Evolutionary conservation across 768 basidiomycete species (phyloP), one percentile per base, ranked within the genome.

Genomic region (Crucibulum laeve): DNA sequence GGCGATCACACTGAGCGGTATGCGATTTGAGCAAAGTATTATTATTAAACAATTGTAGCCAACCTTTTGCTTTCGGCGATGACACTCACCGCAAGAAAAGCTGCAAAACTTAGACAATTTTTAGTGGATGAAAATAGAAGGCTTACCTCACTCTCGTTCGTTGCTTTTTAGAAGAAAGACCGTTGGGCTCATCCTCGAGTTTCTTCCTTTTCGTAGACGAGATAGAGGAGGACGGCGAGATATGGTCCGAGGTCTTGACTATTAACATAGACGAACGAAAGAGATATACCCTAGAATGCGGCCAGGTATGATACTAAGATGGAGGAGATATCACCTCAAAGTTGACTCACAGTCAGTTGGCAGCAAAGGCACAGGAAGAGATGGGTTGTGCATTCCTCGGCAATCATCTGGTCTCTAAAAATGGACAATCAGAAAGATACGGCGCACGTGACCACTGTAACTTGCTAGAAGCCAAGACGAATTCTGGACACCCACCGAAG

Each of bases 61-160:
- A 44, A 86, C 88, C 76, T 91, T 91, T 65, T 92, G 89, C 60
- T 92, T 92, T 48, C 89, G 72, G 17, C 89, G 79, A 67, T 91
- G 90, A 50, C 90, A 91, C 67, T 92, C 89, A 14, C 86, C 86
- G 45, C 88, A 90, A 6, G 87, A 89, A 52, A 88, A 90, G 62
- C 87, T 89, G 55, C 35, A 42, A 32, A 24, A 24, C 22, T 38
- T 43, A 48, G 41, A 50, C 49, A 40, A 51, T 47, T 37, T 38
- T 38, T 25, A 38, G 32, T 34, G 43, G 37, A 40, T 23, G 23
- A 34, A 49, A n/a, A 40, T 35, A 46, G 21, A 30, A 17, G 15
- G 46, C 71, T 40, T 58, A 84, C 87, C 87, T 90, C 51, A 90
- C 87, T 66, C 87, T 71, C 22, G 82, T 86, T 46, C 87, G 64